Evolutionary conservation across 345 rosid species (phyloP), one percentile per base, ranked within the genome.

Genomic region (Populus davidiana): DNA sequence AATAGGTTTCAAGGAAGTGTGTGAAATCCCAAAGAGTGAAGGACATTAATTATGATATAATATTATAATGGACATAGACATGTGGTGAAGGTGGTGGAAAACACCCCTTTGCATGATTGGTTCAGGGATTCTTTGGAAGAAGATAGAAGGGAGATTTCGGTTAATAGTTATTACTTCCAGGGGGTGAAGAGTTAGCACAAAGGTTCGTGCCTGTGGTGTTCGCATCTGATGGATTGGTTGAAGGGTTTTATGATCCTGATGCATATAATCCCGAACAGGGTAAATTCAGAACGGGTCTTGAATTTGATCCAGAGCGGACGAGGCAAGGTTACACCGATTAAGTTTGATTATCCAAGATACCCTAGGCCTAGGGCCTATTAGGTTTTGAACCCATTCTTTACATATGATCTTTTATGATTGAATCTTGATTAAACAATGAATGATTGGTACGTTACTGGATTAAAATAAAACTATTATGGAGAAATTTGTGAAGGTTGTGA

Each of bases 401-500:
- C 39, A 12, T 33, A 33, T 3, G 23, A 20, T 70, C 13, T 43
- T 33, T 33, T 25, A 7, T 23, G 5, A n/a, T 35, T 4, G 17
- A 13, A 17, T 35, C 27, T 23, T 20, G 39, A 16, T 1, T 5
- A 66, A 1, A 20, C 39, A 5, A 35, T 12, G 11, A 6, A 44
- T 18, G 18, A 38, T 20, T 67, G 17, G 2, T 36, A 67, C 21
- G 21, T 20, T 43, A 5, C 27, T 44, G 25, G 18, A 27, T 36
- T 70, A 50, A 7, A 17, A 13, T 20, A 8, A 36, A 49, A n/a
- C 41, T 27, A 61, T 6, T 50, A 10, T 82, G 80, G 80, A 93
- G 97, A 96, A 92, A 78, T 94, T 94, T 80, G 96, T 91, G 97
- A 96, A 92, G 76, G 92, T 94, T 80, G 96, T 92, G 73, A 80